Conservation (phyloP, 1,139 yeast species). For the Candida sp. region DNA sequence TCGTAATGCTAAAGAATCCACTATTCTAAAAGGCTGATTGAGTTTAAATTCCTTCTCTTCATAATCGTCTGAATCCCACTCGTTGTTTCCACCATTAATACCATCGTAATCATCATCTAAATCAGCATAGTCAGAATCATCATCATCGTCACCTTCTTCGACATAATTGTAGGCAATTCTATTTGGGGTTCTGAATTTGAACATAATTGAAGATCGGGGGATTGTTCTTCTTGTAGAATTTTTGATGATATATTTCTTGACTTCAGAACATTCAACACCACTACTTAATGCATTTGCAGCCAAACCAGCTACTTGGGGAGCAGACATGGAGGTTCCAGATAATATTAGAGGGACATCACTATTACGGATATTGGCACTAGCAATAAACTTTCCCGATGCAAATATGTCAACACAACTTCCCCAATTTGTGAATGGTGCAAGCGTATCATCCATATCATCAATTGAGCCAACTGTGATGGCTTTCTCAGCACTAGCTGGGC, state of each 20-base stretch:
- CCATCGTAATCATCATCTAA: background rate
- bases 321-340: conserved; percentile 88
- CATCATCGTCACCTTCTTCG: conserved; percentile 9
- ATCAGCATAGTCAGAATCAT: conserved; percentile 2
- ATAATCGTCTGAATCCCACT: background rate
- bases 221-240: conserved; percentile 33
- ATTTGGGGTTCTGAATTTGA: conserved; percentile 35
- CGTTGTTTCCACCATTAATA: background rate
- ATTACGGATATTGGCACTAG: conserved; percentile 36
- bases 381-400: conserved; percentile 74
- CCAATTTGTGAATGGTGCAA: conserved; percentile 83
- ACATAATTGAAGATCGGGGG: conserved; percentile 26
- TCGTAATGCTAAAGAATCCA: background rate
- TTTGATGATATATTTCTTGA: conserved; percentile 37
- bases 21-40: background rate
- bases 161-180: conserved; percentile 28
- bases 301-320: conserved; percentile 78
- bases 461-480: conserved; percentile 88
- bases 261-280: conserved; percentile 47
- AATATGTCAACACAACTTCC: conserved; percentile 83
- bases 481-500: conserved; percentile 72
- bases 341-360: conserved; percentile 33
- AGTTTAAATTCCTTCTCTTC: background rate
- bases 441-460: conserved; percentile 63
- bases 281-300: conserved; percentile 59